A percentile compares a stretch with the other conserved stretches of the same genome.
Evolutionary conservation across 164 flowering plant genomes (phyloP).

Genomic region (Stephania japonica): DNA sequence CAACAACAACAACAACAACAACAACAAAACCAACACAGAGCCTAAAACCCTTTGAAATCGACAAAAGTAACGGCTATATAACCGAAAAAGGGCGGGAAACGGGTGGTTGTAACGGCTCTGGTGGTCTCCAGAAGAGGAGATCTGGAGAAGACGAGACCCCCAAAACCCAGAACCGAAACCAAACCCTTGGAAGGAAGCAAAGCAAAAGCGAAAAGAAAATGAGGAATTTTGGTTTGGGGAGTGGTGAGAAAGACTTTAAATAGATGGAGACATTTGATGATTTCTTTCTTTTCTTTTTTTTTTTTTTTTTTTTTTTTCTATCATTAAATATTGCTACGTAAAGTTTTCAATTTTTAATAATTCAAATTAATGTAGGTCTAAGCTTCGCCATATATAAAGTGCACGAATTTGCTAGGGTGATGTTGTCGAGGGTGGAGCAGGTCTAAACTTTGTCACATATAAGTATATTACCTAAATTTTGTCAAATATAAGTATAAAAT

Average conservation of each 20-base stretch:
- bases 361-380: too few species aligned
- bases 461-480: too few species aligned
- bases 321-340: neutral
- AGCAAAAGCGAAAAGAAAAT: neutral
- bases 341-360: neutral
- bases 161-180: neutral
- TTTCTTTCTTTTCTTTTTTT: neutral
- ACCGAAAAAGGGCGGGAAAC: slow-evolving; percentile 10
- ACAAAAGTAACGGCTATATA: slow-evolving; percentile 29
- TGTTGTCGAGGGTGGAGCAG: too few species aligned
- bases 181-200: slow-evolving; percentile 14
- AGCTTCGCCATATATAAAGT: too few species aligned
- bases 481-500: too few species aligned
- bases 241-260: neutral
- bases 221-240: neutral
- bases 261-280: neutral
- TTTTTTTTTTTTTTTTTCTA: neutral
- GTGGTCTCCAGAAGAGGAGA: neutral
- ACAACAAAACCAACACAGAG: neutral
- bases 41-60: slow-evolving; percentile 16
- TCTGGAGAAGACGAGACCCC: slow-evolving; percentile 21
- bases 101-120: neutral
- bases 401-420: too few species aligned
- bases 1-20: neutral
- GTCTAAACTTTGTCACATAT: too few species aligned